Evolutionary conservation across 2,329 filamentous ascomycete species (phyloP).

Genomic region (Trematosphaeria pertusa): DNA sequence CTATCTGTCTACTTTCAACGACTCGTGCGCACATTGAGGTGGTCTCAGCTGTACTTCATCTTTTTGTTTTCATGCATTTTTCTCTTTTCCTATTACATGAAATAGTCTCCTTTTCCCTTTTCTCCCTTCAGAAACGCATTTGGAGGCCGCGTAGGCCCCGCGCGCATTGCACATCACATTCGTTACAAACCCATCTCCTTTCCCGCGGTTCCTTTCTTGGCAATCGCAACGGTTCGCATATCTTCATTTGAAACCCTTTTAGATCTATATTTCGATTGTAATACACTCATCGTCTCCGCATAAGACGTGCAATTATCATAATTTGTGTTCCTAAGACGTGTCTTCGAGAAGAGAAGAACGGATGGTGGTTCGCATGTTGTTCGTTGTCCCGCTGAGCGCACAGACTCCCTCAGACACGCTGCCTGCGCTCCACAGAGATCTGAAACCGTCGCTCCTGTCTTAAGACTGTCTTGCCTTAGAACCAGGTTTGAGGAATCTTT

Average conservation of each 20-base stretch:
- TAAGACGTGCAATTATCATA: neutral
- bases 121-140: conserved; percentile 6
- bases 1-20: conserved; percentile 2
- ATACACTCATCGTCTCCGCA: too few relatives aligned
- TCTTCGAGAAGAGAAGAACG: too few relatives aligned
- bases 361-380: conserved; percentile 5
- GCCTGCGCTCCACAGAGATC: conserved; percentile 18
- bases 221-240: conserved; percentile 10
- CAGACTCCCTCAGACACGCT: conserved; percentile 23
- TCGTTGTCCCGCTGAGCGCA: conserved; percentile 19
- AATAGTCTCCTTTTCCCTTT: too few relatives aligned
- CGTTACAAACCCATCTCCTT: conserved; percentile 21
- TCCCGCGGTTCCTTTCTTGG: conserved; percentile 10
- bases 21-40: neutral
- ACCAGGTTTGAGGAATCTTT: conserved; percentile 12
- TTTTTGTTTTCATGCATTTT: conserved; percentile 8
- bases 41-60: conserved; percentile 8
- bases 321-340: conserved; percentile 11
- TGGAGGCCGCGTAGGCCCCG: conserved; percentile 1
- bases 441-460: conserved; percentile 25
- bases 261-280: conserved; percentile 2
- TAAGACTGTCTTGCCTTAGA: conserved; percentile 26
- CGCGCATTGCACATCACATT: conserved; percentile 18
- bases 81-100: conserved; percentile 2
- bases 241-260: conserved; percentile 3